phyloP scores from a whole-genome alignment of 2,329 filamentous ascomycete species.

The Zymoseptoria brevis region DNA sequence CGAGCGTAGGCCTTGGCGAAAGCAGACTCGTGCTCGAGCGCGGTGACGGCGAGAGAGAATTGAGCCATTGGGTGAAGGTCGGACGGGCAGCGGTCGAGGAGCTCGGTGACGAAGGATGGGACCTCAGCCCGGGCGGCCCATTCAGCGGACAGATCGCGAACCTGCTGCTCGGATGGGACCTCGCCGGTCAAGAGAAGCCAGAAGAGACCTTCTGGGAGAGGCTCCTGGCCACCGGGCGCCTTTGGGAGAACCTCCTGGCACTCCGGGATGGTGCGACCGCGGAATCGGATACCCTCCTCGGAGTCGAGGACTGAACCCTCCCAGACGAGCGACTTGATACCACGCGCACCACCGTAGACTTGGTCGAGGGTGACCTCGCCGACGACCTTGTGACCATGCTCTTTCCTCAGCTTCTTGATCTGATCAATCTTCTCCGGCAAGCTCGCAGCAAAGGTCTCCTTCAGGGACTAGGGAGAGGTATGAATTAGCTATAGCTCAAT shows the following conservation, averaged over 20 bases:
- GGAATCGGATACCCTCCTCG: conserved; percentile 98
- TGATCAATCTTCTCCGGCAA: conserved; percentile 96
- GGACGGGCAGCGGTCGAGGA: conserved; percentile 98
- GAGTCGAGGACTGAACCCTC: conserved; percentile 96
- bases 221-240: conserved; percentile 92
- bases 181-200: conserved; percentile 98
- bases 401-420: conserved; percentile 98
- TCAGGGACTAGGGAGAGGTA: conserved; percentile 64
- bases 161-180: conserved; percentile 95
- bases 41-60: conserved; percentile 94
- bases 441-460: conserved; percentile 96
- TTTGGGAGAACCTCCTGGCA: conserved; percentile 97
- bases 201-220: conserved; percentile 97
- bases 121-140: conserved; percentile 96
- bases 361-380: conserved; percentile 99
- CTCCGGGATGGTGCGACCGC: conserved; percentile 97
- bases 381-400: conserved; percentile 88
- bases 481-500: conserved; percentile 3
- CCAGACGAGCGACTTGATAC: conserved; percentile 98
- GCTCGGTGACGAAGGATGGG: conserved; percentile 97
- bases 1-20: conserved; percentile 99
- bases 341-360: conserved; percentile 97
- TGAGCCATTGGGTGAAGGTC: conserved; percentile 99
- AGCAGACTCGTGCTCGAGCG: conserved; percentile 94
- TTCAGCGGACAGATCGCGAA: conserved; percentile 94